Percentiles rank a stretch among this genome's conserved stretches.
These are phyloP conservation scores for Hymenoscyphus scutula DNA, from an alignment of 2,329 filamentous ascomycete species.

Conservation along the genomic window DNA sequence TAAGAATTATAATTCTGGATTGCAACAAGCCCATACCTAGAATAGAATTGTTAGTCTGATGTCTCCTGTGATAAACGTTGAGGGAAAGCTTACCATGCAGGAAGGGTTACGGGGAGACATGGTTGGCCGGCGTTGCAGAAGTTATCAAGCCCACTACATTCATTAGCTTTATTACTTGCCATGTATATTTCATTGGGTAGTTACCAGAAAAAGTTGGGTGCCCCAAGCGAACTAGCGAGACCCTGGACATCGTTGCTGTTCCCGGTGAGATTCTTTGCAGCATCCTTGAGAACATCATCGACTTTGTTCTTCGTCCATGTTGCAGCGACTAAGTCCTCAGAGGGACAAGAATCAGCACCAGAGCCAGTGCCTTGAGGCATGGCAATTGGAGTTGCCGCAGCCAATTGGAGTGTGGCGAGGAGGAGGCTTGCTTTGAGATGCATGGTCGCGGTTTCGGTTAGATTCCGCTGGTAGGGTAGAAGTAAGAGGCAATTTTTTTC, in stretches of 20 bases:
- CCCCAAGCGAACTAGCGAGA: constrained; percentile 16
- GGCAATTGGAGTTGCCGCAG: neutral
- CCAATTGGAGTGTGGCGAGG: neutral
- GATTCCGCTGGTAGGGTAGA: no score
- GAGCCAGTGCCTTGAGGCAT: constrained; percentile 5
- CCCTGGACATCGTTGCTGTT: constrained; percentile 22
- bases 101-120: constrained; percentile 18
- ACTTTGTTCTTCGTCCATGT: constrained; percentile 17
- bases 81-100: constrained; percentile 16
- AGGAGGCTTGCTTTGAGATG: neutral
- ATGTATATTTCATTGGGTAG: neutral
- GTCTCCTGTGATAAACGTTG: neutral
- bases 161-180: no score
- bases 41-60: neutral
- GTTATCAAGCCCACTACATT: constrained; percentile 16
- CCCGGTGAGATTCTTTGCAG: constrained; percentile 9
- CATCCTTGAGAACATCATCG: constrained; percentile 12
- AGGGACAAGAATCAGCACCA: constrained; percentile 12
- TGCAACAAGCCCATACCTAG: constrained; percentile 18
- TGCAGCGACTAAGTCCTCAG: constrained; percentile 4
- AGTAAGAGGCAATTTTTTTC: no score
- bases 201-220: constrained; percentile 24
- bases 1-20: constrained; percentile 24
- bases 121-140: constrained; percentile 23
- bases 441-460: neutral